Evolutionary conservation across 768 basidiomycete species (phyloP).

Genomic region (Paxillus involutus): DNA sequence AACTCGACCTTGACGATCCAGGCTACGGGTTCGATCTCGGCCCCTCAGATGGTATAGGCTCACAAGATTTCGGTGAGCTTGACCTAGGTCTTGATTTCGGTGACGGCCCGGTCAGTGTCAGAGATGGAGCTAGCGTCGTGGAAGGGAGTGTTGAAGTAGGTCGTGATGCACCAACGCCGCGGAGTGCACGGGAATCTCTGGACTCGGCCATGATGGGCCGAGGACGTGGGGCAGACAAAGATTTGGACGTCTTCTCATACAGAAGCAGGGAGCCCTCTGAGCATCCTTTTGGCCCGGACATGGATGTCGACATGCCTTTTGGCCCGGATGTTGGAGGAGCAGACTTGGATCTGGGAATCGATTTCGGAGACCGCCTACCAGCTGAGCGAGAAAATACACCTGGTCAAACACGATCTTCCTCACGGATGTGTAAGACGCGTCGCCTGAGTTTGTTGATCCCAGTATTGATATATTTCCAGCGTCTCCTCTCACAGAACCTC

Average conservation of each 20-base stretch:
- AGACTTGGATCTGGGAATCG: conserved; percentile 70
- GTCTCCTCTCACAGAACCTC: conserved; percentile 74
- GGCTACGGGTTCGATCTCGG: conserved; percentile 77
- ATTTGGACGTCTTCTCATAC: conserved; percentile 64
- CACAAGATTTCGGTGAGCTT: conserved; percentile 72
- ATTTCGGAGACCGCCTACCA: conserved; percentile 58
- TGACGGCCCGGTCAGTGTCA: conserved; percentile 45
- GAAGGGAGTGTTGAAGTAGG: conserved; percentile 70
- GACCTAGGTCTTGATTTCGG: conserved; percentile 82
- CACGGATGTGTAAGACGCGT: conserved; percentile 63
- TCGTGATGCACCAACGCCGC: conserved; percentile 60
- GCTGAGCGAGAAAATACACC: conserved; percentile 53
- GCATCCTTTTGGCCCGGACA: conserved; percentile 59
- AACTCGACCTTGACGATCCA: conserved; percentile 57
- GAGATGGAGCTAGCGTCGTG: conserved; percentile 48
- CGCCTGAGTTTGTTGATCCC: background rate
- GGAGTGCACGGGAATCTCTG: conserved; percentile 53
- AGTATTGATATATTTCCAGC: conserved; percentile 40
- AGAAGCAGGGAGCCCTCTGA: conserved; percentile 66
- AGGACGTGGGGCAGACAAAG: conserved; percentile 44
- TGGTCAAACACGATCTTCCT: conserved; percentile 56
- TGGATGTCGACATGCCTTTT: conserved; percentile 49
- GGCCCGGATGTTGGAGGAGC: conserved; percentile 50
- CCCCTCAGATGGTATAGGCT: conserved; percentile 80
- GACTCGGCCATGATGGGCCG: conserved; percentile 59